Base-by-base conservation (phyloP, 441 rosid species). In the Pelargonium myrrhifolium region DNA sequence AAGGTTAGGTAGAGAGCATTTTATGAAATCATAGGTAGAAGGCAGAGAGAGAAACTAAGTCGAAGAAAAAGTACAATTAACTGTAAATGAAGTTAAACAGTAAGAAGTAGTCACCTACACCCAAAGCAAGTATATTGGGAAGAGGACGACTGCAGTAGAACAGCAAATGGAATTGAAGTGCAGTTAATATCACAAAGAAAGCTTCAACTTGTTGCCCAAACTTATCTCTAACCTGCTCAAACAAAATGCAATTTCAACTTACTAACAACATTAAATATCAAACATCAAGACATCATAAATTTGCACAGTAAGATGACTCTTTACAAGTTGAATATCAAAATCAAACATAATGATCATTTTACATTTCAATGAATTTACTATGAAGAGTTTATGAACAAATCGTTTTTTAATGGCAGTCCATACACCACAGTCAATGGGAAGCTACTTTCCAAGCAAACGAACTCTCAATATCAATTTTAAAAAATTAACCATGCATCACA, bases 151-250 rank as follows among this genome's bases (percentile, higher is more conserved):
- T 83, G 83, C 88, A 91, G 79, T 89, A 93, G 85, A 91, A 93
- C 72, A 93, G 83, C 75, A 91, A 72, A 82, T 93, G 99, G 84
- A 93, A 91, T 84, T 93, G 99, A 68, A 89, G 68, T 9, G 79
- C 86, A 71, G 90, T 87, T 76, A 93, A 80, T 75, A 88, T 70
- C 39, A 87, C 89, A 82, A 91, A 91, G 88, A 91, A 91, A 72
- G 88, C 89, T 77, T 89, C 99, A 76, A 89, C 96, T 86, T 88
- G 97, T 76, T 22, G 81, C 45, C 99, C 99, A 79, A 93, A 93
- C 71, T 84, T 85, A 58, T 72, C 63, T 74, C 87, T 84, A 66
- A 93, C 83, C 99, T 93, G 92, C 69, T 56, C 70, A 71, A 76
- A 70, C 62, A 78, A 63, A 17, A 60, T 39, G 61, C 26, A 68